Evolutionary conservation across 1,139 yeast species (phyloP).

Genomic region (Hansenula lynferdii): DNA sequence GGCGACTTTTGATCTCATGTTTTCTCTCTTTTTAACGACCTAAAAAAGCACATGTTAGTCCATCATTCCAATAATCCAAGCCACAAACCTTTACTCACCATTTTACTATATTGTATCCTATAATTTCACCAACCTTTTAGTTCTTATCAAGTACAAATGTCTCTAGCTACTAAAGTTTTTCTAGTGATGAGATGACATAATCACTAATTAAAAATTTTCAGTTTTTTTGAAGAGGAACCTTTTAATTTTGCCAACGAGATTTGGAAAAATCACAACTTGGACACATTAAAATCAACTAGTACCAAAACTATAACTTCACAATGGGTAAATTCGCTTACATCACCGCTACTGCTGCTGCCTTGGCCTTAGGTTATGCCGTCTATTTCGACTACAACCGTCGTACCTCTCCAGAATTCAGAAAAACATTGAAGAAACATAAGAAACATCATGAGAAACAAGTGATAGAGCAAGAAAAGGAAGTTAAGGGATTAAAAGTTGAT

Average conservation of each 20-base stretch:
- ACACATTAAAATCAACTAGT: background rate
- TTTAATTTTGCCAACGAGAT: background rate
- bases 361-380: constrained; percentile 71
- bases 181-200: constrained; percentile 2
- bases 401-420: constrained; percentile 76
- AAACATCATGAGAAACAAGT: constrained; percentile 54
- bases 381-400: constrained; percentile 94
- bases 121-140: background rate
- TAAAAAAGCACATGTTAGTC: constrained; percentile 1
- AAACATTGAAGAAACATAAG: constrained; percentile 57
- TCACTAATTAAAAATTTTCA: constrained; percentile 3
- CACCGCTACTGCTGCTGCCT: constrained; percentile 46
- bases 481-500: constrained; percentile 56
- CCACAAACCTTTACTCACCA: constrained; percentile 4
- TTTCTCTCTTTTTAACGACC: constrained; percentile 45
- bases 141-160: too few species aligned
- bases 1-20: constrained; percentile 38
- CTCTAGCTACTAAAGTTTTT: background rate
- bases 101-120: background rate
- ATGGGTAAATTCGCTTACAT: constrained; percentile 32
- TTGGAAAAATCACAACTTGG: background rate
- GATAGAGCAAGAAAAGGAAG: constrained; percentile 51
- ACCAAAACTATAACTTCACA: background rate
- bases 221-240: background rate
- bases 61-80: background rate